Conservation (phyloP, 768 basidiomycete species). For the Hygrocybe punicea region DNA sequence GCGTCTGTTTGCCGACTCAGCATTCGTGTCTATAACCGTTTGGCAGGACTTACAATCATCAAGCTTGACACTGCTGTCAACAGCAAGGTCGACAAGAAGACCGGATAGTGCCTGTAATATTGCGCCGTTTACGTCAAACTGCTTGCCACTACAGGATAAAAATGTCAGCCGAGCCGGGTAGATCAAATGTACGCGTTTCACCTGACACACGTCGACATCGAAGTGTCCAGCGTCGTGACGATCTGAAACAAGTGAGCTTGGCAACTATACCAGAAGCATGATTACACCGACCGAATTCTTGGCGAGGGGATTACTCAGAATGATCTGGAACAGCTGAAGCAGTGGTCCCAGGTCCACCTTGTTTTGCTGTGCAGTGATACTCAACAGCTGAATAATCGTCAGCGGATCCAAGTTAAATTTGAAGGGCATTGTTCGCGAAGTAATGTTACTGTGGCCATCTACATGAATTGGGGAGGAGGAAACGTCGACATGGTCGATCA, state of each 20-base stretch:
- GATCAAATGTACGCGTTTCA: constrained; percentile 18
- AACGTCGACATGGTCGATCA: constrained; percentile 52
- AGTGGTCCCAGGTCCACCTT: constrained; percentile 61
- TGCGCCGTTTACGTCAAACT: constrained; percentile 58
- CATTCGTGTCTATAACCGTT: neutral
- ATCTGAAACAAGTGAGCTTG: constrained; percentile 35
- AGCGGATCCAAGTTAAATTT: constrained; percentile 61
- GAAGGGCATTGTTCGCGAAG: constrained; percentile 56
- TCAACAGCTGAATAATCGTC: constrained; percentile 57
- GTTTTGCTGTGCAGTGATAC: constrained; percentile 48
- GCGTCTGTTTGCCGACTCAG: constrained; percentile 37
- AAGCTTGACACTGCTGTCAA: constrained; percentile 53
- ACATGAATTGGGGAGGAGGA: constrained; percentile 59
- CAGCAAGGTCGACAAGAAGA: constrained; percentile 54
- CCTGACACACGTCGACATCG: constrained; percentile 58
- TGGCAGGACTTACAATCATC: constrained; percentile 55
- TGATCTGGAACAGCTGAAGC: constrained; percentile 50
- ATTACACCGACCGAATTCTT: constrained; percentile 47
- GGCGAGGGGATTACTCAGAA: constrained; percentile 47
- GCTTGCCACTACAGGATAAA: constrained; percentile 48
- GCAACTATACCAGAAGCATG: neutral
- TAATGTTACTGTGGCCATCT: constrained; percentile 53
- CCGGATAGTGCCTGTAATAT: constrained; percentile 61
- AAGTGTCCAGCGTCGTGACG: constrained; percentile 51
- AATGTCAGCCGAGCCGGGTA: neutral